Percentiles rank a stretch among this genome's conserved stretches.
These are phyloP conservation scores for Trametes cinnabarina DNA, from an alignment of 768 basidiomycete species.

Conservation along the genomic window DNA sequence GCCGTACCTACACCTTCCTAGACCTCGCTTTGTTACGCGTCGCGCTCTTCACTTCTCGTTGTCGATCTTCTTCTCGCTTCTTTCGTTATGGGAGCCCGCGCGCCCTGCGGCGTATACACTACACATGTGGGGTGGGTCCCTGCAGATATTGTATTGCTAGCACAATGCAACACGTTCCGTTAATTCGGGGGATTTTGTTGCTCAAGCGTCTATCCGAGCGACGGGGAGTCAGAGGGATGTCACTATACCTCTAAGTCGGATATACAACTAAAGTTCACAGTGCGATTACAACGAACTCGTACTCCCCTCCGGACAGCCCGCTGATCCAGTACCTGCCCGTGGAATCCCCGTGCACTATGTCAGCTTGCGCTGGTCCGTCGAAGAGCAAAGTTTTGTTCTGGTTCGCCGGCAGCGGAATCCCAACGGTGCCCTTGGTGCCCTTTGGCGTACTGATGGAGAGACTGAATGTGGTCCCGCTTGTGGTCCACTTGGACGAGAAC, in stretches of 20 bases:
- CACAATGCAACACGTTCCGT: slow-evolving; percentile 19
- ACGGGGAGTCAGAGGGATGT: too few species aligned
- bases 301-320: slow-evolving; percentile 3
- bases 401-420: slow-evolving; percentile 5
- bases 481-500: slow-evolving; percentile 16
- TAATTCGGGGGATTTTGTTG: not conserved
- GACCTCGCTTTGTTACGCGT: slow-evolving; percentile 11
- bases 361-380: not conserved
- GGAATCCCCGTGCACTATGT: not conserved
- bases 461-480: not conserved
- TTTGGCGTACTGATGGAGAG: slow-evolving; percentile 11
- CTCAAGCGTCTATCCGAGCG: not conserved
- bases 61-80: not conserved
- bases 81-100: not conserved
- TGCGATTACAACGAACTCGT: slow-evolving; percentile 4
- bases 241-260: too few species aligned
- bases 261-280: too few species aligned
- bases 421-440: slow-evolving; percentile 11
- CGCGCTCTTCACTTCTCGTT: not conserved
- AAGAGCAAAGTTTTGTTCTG: not conserved
- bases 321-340: slow-evolving; percentile 11
- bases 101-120: not conserved
- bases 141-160: slow-evolving; percentile 22
- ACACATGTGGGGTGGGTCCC: slow-evolving; percentile 7
- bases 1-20: slow-evolving; percentile 3